These are phyloP conservation scores for Dichotomopilus funicola DNA, from an alignment of 2,329 filamentous ascomycete genomes.

Conservation along the genomic window DNA sequence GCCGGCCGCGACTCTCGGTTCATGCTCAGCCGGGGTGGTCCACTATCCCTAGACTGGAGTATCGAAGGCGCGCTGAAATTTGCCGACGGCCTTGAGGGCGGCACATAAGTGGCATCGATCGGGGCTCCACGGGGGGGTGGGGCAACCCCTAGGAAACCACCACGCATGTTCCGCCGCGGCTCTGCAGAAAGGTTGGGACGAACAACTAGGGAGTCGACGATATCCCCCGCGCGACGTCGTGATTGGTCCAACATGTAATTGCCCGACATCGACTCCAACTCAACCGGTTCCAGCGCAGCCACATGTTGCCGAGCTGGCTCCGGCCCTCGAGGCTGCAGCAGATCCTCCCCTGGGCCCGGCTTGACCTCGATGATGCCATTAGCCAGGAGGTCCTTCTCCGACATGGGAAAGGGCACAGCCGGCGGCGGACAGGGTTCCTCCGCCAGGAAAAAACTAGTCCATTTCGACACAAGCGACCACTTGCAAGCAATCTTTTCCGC, in stretches of 20 bases:
- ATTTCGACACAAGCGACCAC: slow-evolving; percentile 18
- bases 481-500: slow-evolving; percentile 16
- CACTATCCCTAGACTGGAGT: too few species aligned
- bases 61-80: too few species aligned
- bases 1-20: too few species aligned
- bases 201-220: too few species aligned
- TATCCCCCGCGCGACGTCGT: too few species aligned
- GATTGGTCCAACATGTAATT: not conserved
- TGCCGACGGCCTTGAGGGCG: too few species aligned
- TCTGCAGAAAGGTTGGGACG: too few species aligned
- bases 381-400: not conserved
- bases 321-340: not conserved
- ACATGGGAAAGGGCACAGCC: not conserved
- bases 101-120: too few species aligned
- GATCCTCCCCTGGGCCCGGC: slow-evolving; percentile 1
- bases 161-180: too few species aligned
- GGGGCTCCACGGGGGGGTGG: too few species aligned
- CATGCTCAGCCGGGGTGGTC: too few species aligned
- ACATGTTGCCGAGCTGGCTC: not conserved
- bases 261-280: not conserved
- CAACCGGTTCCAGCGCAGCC: not conserved
- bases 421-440: slow-evolving; percentile 5
- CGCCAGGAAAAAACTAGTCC: slow-evolving; percentile 18
- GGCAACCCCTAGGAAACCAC: too few species aligned
- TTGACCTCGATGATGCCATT: not conserved